Percentiles rank a stretch among this genome's conserved stretches.
Conservation (phyloP, 495 filamentous ascomycete species). For the Lasiosphaeris hirsuta region DNA sequence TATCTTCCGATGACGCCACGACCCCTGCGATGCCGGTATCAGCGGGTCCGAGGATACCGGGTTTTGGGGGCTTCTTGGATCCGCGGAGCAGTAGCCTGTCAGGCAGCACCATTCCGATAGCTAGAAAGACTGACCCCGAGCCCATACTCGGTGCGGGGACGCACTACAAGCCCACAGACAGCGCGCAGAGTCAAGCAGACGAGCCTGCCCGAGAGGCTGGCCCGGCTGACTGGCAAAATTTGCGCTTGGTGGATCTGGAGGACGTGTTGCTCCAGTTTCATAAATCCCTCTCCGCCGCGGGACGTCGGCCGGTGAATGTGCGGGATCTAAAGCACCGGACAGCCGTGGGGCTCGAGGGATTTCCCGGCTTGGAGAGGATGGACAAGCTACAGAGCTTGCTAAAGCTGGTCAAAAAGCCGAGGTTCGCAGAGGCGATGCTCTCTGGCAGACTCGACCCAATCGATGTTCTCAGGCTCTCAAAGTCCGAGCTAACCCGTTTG, state of each 20-base stretch:
- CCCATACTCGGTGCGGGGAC: conserved; percentile 9
- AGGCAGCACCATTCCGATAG: no score
- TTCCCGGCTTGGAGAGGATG: conserved; percentile 13
- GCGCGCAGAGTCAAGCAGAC: no score
- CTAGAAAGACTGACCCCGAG: no score
- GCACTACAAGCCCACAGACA: neutral
- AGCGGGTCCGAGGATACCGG: no score
- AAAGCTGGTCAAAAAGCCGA: neutral
- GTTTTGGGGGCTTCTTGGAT: no score
- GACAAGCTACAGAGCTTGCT: conserved; percentile 20
- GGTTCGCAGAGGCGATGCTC: conserved; percentile 28
- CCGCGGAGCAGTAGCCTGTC: no score
- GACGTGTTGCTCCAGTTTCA: no score
- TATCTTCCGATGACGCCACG: no score
- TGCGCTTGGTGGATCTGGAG: no score
- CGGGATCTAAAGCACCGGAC: neutral
- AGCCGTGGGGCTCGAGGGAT: neutral
- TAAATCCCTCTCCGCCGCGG: neutral
- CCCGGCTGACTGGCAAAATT: no score
- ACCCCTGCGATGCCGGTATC: no score
- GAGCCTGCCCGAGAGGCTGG: no score
- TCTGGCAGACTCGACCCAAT: conserved; percentile 17
- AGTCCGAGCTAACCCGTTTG: neutral
- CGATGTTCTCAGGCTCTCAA: conserved; percentile 2
- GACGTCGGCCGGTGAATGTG: neutral